Base-by-base conservation (phyloP, 192 early-diverging fungal genomes). In the Coemansia sp. region DNA sequence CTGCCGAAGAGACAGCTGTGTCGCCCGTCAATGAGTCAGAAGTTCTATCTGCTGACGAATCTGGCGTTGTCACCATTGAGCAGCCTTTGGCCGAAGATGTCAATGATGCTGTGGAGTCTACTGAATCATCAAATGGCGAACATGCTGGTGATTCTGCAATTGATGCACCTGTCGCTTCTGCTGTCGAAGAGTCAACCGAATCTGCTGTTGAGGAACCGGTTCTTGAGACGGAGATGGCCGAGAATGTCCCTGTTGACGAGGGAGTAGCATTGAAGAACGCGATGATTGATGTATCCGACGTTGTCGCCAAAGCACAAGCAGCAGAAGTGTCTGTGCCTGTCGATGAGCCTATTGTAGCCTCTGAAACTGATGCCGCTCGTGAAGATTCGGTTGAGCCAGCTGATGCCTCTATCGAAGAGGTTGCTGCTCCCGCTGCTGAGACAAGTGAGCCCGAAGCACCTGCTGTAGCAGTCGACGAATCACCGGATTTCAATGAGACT, bases 341-440 rank as follows among this genome's bases (percentile, higher is more conserved):
- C 11, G 51, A 62, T 7, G 49, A 53, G 61, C 49, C 32, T 26
- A 37, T 20, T 20, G 22, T 20, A 52, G 47, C 47, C 18, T 9
- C 23, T 19, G 62, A 20, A 27, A 43, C 20, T 0, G 41, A 41
- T 24, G 14, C 47, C 11, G 24, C 14, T 4, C 41, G 16, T 13
- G 24, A 60, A 4, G 58, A 60, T 39, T 22, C 39, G 14, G 58
- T 60, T 39, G 50, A 52, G n/a, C 10, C 57, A 9, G 8, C 29
- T 38, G 29, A 59, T 11, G 13, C 8, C 14, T 35, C 23, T 45
- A 14, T 19, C 16, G 62, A 64, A 22, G 38, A 55, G 24, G 62
- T 38, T 4, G 14, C 38, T 39, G 38, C 62, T 10, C 48, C 48
- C 24, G 22, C 18, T 52, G 19, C 50, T 19, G 50, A 52, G n/a